A percentile compares a stretch with the other conserved stretches of the same genome.
Evolutionary conservation across 1,284 basidiomycete genomes (phyloP).

Genomic region (Phylloporus gajari): DNA sequence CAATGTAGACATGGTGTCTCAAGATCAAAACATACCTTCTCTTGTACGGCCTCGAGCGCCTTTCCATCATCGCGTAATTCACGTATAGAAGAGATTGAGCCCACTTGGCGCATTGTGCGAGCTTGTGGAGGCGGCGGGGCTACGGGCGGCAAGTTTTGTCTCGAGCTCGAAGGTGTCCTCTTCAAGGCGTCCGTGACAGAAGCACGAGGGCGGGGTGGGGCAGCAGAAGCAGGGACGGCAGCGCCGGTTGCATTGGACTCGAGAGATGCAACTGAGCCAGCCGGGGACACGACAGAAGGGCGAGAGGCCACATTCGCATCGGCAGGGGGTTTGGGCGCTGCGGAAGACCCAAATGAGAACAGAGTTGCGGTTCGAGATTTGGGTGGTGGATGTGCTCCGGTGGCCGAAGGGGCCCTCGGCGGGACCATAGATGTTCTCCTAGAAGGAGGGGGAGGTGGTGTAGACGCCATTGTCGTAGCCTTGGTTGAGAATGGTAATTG

Average conservation of each 20-base stretch:
- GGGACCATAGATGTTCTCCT: conserved; percentile 62
- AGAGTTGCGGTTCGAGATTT: conserved; percentile 47
- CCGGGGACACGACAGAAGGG: conserved; percentile 64
- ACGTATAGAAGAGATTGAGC: conserved; percentile 75
- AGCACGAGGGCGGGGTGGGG: conserved; percentile 60
- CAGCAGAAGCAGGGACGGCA: conserved; percentile 15
- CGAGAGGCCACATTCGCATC: conserved; percentile 53
- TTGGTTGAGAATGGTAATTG: conserved; percentile 57
- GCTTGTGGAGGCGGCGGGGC: conserved; percentile 36
- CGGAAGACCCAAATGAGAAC: conserved; percentile 47
- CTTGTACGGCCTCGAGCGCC: conserved; percentile 65
- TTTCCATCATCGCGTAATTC: conserved; percentile 73
- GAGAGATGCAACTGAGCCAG: conserved; percentile 49
- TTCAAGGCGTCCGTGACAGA: conserved; percentile 65
- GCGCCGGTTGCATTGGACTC: conserved; percentile 45
- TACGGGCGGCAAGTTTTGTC: conserved; percentile 49
- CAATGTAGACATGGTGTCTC: conserved; percentile 12
- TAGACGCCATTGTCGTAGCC: conserved; percentile 52
- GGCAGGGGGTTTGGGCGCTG: conserved; percentile 49
- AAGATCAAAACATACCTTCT: conserved; percentile 57
- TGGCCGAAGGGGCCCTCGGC: conserved; percentile 46
- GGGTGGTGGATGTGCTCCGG: conserved; percentile 36
- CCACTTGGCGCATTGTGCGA: conserved; percentile 55
- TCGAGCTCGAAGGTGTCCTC: conserved; percentile 53
- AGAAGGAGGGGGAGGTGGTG: conserved; percentile 47